Conservation (phyloP, 2,329 filamentous ascomycete species). For the Sordariomycetes sp. region DNA sequence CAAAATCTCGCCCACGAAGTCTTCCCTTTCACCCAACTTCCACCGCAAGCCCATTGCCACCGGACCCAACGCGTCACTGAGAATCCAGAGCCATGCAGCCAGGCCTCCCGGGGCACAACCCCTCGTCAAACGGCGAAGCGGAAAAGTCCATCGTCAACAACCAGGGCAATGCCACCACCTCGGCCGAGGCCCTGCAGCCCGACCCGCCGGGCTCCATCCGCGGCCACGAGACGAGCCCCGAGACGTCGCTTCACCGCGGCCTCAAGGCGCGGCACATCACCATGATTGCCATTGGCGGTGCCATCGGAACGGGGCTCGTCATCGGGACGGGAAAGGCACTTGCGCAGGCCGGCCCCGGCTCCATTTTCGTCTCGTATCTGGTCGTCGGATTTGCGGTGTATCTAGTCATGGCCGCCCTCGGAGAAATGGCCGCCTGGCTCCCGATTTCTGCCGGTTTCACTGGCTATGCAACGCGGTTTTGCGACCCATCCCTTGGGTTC, state of each 20-base stretch:
- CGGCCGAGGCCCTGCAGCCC: neutral
- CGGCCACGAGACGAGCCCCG: slow-evolving; percentile 33
- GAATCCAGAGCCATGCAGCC: neutral
- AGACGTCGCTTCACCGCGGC: slow-evolving; percentile 35
- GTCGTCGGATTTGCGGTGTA: slow-evolving; percentile 62
- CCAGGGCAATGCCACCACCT: neutral
- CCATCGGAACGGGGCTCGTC: slow-evolving; percentile 62
- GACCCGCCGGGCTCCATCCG: slow-evolving; percentile 19
- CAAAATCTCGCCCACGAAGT: no score
- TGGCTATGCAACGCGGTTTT: slow-evolving; percentile 67
- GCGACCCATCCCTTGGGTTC: slow-evolving; percentile 70
- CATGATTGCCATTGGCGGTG: slow-evolving; percentile 60
- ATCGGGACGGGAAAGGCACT: slow-evolving; percentile 50
- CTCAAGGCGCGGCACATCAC: slow-evolving; percentile 41
- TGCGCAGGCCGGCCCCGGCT: slow-evolving; percentile 42
- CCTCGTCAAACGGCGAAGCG: neutral
- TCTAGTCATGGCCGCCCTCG: slow-evolving; percentile 68
- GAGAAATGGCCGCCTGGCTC: slow-evolving; percentile 77
- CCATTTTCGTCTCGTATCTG: slow-evolving; percentile 59
- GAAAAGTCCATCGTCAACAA: neutral
- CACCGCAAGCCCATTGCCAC: no score
- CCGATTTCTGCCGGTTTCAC: slow-evolving; percentile 69
- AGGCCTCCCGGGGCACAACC: neutral
- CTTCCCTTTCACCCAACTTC: no score
- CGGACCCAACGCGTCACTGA: no score